A percentile compares a stretch with the other conserved stretches of the same genome.
These are phyloP conservation scores for Apiotrichum laibachii DNA, from an alignment of 1,284 basidiomycete genomes.

Conservation along the genomic window DNA sequence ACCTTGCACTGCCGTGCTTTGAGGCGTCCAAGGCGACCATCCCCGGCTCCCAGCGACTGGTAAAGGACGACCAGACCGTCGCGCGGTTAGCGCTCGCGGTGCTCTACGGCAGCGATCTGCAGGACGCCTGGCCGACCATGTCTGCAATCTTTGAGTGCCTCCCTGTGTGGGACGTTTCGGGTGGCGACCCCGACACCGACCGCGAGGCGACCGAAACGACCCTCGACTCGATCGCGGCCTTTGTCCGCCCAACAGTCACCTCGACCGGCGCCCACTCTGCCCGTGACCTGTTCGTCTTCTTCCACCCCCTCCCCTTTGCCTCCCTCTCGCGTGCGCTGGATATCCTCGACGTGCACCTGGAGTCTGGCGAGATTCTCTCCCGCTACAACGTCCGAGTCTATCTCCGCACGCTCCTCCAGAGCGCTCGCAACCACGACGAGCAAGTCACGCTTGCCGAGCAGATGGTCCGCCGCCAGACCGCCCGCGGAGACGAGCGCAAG, in stretches of 20 bases:
- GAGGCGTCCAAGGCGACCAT: conserved; percentile 86
- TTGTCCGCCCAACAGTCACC: conserved; percentile 69
- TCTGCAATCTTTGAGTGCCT: conserved; percentile 88
- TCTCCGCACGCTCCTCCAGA: conserved; percentile 79
- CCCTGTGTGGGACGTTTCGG: conserved; percentile 74
- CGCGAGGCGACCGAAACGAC: conserved; percentile 74
- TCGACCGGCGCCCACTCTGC: conserved; percentile 59
- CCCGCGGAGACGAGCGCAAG: conserved; percentile 59
- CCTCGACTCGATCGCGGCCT: conserved; percentile 70
- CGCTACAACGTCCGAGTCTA: conserved; percentile 79
- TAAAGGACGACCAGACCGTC: conserved; percentile 77
- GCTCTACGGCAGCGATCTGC: conserved; percentile 74
- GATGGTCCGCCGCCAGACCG: conserved; percentile 66
- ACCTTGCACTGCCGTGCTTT: conserved; percentile 70
- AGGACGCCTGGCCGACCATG: conserved; percentile 76
- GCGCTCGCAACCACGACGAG: conserved; percentile 62
- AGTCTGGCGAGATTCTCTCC: conserved; percentile 82
- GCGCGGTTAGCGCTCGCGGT: conserved; percentile 79
- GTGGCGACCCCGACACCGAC: conserved; percentile 59
- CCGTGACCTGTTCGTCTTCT: conserved; percentile 75
- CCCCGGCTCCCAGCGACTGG: conserved; percentile 64
- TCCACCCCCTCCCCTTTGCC: conserved; percentile 67
- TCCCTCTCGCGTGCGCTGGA: conserved; percentile 79
- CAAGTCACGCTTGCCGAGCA: conserved; percentile 82
- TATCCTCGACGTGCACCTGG: conserved; percentile 87